Evolutionary conservation across 73 alveolate species (phyloP).

Genomic region (Paramecium bursaria): DNA sequence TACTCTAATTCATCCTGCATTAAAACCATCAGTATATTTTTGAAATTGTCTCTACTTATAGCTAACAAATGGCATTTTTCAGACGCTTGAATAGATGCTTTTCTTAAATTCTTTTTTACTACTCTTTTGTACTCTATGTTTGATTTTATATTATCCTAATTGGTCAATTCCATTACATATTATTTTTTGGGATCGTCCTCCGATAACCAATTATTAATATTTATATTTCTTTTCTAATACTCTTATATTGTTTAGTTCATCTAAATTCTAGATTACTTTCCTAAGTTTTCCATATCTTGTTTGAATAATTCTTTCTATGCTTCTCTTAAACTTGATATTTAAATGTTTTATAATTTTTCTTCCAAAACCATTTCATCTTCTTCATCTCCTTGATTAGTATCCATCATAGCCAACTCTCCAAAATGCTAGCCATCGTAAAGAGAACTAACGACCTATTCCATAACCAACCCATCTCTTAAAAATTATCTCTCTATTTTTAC

Average conservation of each 20-base stretch:
- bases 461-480: neutral
- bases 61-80: conserved; percentile 56
- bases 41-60: conserved; percentile 50
- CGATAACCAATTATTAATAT: neutral
- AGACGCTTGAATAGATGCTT: conserved; percentile 33
- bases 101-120: conserved; percentile 5
- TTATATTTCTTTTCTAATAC: neutral
- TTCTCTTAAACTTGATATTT: neutral
- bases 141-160: conserved; percentile 17
- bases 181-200: conserved; percentile 10
- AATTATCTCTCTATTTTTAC: conserved; percentile 41
- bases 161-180: conserved; percentile 21
- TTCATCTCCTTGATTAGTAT: neutral
- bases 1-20: conserved; percentile 52
- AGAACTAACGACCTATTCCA: conserved; percentile 48
- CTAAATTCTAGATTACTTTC: neutral
- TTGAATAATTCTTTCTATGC: neutral
- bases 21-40: conserved; percentile 50
- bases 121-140: conserved; percentile 32
- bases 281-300: neutral
- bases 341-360: conserved; percentile 37
- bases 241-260: conserved; percentile 15
- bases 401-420: conserved; percentile 60
- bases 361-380: conserved; percentile 32
- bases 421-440: conserved; percentile 59